Evolutionary conservation across 2,329 filamentous ascomycete species (phyloP).

Genomic region (Curvularia sp.): DNA sequence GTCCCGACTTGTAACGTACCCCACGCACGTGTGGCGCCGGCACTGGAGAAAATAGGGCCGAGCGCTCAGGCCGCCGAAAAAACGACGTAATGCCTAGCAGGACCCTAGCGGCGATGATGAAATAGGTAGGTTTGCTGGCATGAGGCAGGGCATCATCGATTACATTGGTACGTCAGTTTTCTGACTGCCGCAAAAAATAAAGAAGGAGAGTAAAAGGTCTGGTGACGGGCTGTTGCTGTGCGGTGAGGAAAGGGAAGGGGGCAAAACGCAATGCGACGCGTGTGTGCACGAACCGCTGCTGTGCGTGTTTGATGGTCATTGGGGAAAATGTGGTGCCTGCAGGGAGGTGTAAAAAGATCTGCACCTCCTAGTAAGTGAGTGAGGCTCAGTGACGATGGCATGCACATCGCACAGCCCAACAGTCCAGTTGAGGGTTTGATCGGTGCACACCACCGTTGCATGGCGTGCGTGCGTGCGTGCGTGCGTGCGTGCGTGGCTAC

Average conservation of each 20-base stretch:
- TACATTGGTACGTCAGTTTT: not conserved
- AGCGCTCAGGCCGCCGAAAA: not conserved
- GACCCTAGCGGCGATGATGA: not conserved
- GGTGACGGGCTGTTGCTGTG: too few species aligned
- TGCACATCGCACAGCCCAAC: not conserved
- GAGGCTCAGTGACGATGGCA: constrained; percentile 2
- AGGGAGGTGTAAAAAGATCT: not conserved
- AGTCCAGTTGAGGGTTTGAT: not conserved
- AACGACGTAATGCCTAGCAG: constrained; percentile 3
- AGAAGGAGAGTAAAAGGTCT: not conserved
- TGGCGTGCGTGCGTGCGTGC: too few species aligned
- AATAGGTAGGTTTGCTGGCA: not conserved
- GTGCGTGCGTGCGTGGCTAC: not conserved
- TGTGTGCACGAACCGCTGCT: constrained; percentile 1
- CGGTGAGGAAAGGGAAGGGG: not conserved
- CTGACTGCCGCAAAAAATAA: not conserved
- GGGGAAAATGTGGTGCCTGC: constrained; percentile 1
- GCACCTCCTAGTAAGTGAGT: not conserved
- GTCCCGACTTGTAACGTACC: constrained; percentile 3
- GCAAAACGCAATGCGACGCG: constrained; percentile 9
- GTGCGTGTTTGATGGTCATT: constrained; percentile 9
- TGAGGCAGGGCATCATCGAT: not conserved
- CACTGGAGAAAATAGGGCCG: constrained; percentile 4
- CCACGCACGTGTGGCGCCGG: constrained; percentile 1
- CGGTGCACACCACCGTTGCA: not conserved